Base-by-base conservation (phyloP, 139 green algal species). In the Chlorella vulgaris region DNA sequence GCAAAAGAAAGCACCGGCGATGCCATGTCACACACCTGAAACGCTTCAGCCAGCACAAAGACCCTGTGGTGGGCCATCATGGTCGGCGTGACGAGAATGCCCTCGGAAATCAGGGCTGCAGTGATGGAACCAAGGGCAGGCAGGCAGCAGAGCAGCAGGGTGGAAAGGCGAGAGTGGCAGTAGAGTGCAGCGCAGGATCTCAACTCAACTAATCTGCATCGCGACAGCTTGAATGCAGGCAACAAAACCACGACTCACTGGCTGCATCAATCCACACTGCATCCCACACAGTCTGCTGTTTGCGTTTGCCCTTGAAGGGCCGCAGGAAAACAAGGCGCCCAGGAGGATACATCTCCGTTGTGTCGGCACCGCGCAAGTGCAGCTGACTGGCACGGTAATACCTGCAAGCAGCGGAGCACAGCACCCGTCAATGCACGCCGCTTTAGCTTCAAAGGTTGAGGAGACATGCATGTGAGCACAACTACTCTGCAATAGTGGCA, bases 61-160 rank as follows among this genome's bases (percentile, higher is more conserved):
- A 84, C 31, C 58, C 80, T 69, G 80, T 84, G 80, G 81, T 88
- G 78, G 1, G 53, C 36, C 67, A 82, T 67, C 84, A 88, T 88
- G 26, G 81, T 53, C 3, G 74, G 70, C 3, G 43, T 65, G 39
- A 88, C 40, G 2, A 88, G 42, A 39, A 88, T 77, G 62, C 84
- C 84, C 67, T 88, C 84, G 6, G 29, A 42, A 65, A 84, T 84
- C 33, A 88, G 78, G 10, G 81, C 83, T 75, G 80, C 39, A n/a
- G 36, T 0, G 15, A 2, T 19, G 35, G 7, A n/a, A 35, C 2
- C 51, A 33, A 43, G 65, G 38, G 66, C 4, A 2, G 38, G 66
- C 10, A 13, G 40, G 29, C 8, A 19, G 62, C 13, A 6, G 29
- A 33, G n/a, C n/a, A n/a, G n/a, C n/a, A n/a, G n/a, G n/a, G n/a